Evolutionary conservation across 2,329 filamentous ascomycete genomes (phyloP).

Genomic region (Sclerotinia sclerotiorum): DNA sequence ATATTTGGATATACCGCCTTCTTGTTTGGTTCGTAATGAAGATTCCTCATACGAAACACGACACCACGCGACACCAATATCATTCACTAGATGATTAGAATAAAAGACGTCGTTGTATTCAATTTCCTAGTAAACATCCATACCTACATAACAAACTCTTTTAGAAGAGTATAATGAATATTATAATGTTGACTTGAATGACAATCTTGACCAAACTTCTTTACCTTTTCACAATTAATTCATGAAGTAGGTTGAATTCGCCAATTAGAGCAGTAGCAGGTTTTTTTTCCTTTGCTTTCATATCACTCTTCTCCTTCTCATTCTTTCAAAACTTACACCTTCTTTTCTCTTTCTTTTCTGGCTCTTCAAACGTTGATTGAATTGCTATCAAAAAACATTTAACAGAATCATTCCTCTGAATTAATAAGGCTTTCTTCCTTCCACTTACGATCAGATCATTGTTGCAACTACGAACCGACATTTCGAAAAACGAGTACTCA

Average conservation of each 20-base stretch:
- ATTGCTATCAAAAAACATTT: background rate
- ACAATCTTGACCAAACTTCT: background rate
- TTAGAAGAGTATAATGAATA: background rate
- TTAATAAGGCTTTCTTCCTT: background rate
- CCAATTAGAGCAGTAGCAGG: background rate
- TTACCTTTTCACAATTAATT: conserved; percentile 4
- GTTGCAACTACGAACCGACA: background rate
- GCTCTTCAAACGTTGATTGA: background rate
- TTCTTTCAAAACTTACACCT: conserved; percentile 8
- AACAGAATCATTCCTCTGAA: background rate
- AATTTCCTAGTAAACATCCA: background rate
- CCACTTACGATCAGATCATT: background rate
- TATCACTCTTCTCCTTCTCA: conserved; percentile 5
- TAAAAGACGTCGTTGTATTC: background rate
- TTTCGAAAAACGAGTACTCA: background rate
- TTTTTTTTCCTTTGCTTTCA: conserved; percentile 8
- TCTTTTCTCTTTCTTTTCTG: background rate
- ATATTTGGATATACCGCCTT: background rate
- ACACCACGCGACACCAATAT: conserved; percentile 8
- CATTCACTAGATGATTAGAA: background rate
- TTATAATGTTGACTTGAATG: background rate
- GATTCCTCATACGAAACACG: conserved; percentile 10
- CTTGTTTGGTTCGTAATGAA: background rate
- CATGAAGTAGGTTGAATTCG: conserved; percentile 4
- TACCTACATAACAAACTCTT: background rate